A percentile compares a stretch with the other conserved stretches of the same genome.
Evolutionary conservation across 345 rosid species (phyloP).

Genomic region (Euphorbia tirucalli): DNA sequence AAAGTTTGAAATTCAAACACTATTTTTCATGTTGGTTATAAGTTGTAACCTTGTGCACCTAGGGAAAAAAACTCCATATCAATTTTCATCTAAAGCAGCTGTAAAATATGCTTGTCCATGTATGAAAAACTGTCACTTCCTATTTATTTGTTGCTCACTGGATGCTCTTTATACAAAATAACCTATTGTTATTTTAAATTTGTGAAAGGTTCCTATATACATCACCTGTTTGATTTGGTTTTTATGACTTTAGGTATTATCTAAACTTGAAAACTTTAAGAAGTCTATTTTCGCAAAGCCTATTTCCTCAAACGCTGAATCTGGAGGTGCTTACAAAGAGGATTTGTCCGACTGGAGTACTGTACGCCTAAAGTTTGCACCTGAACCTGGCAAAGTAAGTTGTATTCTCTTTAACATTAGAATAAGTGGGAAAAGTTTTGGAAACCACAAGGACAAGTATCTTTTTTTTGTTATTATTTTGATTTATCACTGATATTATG

Average conservation of each 20-base stretch:
- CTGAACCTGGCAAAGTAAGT: constrained; percentile 68
- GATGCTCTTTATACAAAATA: neutral
- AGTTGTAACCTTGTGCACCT: neutral
- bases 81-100: too few relatives aligned
- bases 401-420: constrained; percentile 5
- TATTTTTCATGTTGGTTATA: neutral
- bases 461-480: too few relatives aligned
- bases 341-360: constrained; percentile 82
- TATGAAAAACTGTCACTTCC: neutral
- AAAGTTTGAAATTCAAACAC: too few relatives aligned
- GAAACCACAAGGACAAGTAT: neutral
- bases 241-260: constrained; percentile 51
- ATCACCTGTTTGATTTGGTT: neutral
- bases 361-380: constrained; percentile 55
- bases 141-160: neutral
- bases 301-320: constrained; percentile 36
- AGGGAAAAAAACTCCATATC: too few relatives aligned
- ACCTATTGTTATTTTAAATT: neutral
- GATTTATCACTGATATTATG: neutral
- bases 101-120: too few relatives aligned
- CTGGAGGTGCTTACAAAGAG: constrained; percentile 42
- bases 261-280: constrained; percentile 74
- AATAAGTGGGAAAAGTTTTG: neutral
- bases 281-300: constrained; percentile 48
- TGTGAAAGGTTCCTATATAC: neutral